phyloP scores from a whole-genome alignment of 83 land plant species.

The Thuja plicata region DNA sequence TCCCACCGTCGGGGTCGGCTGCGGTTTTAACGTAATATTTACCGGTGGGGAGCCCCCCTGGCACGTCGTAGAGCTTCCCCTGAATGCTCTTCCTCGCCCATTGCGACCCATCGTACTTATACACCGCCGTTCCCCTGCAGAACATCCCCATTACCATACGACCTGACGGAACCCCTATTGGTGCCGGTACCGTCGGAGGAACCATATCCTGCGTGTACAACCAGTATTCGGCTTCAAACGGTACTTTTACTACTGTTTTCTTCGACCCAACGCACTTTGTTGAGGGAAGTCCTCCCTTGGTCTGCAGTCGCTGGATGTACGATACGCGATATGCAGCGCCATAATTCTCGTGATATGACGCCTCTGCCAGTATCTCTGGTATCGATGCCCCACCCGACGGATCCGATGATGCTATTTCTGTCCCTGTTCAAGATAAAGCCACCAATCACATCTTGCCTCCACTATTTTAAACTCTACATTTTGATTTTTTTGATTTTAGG shows the following conservation, averaged over 20 bases:
- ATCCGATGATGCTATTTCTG: not conserved
- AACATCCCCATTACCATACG: constrained; percentile 23
- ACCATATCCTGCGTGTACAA: constrained; percentile 26
- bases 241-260: not conserved
- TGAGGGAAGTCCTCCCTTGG: constrained; percentile 5
- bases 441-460: no score
- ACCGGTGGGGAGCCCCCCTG: constrained; percentile 21
- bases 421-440: not conserved
- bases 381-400: not conserved
- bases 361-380: constrained; percentile 10
- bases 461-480: no score
- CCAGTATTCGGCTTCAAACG: constrained; percentile 26
- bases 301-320: constrained; percentile 12
- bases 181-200: constrained; percentile 19
- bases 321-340: constrained; percentile 17
- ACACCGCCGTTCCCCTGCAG: constrained; percentile 14
- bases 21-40: not conserved
- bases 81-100: constrained; percentile 4
- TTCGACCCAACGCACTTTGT: not conserved
- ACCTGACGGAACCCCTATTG: constrained; percentile 1
- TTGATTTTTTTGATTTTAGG: no score
- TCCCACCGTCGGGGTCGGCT: constrained; percentile 10
- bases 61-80: constrained; percentile 27
- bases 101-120: constrained; percentile 13
- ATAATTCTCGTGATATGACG: constrained; percentile 9